Evolutionary conservation across 441 rosid genomes (phyloP), one percentile per base, ranked within the genome.

Genomic region (Gossypium schwendimanii): DNA sequence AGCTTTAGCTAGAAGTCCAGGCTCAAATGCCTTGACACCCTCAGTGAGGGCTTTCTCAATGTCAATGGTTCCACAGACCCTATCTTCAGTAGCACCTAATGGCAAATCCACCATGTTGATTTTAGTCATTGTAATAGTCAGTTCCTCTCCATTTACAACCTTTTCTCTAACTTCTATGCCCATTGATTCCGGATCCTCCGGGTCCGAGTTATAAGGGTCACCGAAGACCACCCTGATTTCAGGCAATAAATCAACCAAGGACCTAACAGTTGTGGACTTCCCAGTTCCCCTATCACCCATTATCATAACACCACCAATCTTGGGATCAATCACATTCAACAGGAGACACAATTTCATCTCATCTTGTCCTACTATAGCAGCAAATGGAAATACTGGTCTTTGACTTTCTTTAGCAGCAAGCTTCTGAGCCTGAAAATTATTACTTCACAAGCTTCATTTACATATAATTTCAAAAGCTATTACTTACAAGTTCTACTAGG

Each of bases 211-310:
- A 77, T 91, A 94, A 0, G 95, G 95, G 61, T 91, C 97, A 58
- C 94, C 95, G 0, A 83, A 74, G 45, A 94, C 95, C 1, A 90
- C 97, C 41, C 62, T 79, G 76, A 94, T 94, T 82, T 90, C 88
- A 0, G 98, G 98, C 24, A 94, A 90, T 63, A 90, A 80, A 87
- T 94, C 98, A 21, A 89, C 90, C 81, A 94, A 79, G 0, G 98
- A 94, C 80, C 97, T 83, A 60, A 94, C 98, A 1, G 94, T 72
- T 11, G 97, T 92, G 55, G 97, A 94, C 80, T 91, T 94, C 45
- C 98, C 96, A 0, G 97, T 94, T 67, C 98, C 98, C 79, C 98
- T 89, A 76, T 94, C 98, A 41, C 96, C 98, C 98, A 94, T 91
- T 58, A 94, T 91, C 96, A 94, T 92, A 67, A 94, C 97, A 64